Evolutionary conservation across 345 rosid species (phyloP).

Genomic region (Syzygium oleosum): DNA sequence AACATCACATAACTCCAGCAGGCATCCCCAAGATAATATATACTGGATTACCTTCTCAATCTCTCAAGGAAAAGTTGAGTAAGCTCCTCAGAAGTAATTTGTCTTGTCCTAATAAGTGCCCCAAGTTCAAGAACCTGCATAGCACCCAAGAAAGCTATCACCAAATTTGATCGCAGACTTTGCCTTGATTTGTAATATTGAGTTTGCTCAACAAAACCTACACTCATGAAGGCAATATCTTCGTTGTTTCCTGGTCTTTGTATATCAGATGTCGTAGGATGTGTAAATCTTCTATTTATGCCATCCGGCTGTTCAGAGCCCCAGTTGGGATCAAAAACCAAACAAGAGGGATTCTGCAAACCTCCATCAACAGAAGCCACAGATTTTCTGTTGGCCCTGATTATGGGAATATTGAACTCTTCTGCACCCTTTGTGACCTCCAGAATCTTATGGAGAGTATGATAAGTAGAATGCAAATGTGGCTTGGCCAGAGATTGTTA

Average conservation of each 20-base stretch:
- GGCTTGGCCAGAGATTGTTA: not conserved
- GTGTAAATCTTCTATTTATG: constrained; percentile 25
- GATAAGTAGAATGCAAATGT: not conserved
- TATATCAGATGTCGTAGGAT: constrained; percentile 26
- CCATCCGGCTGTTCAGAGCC: constrained; percentile 10
- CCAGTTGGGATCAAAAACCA: constrained; percentile 68
- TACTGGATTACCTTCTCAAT: constrained; percentile 44
- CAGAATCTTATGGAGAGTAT: constrained; percentile 16
- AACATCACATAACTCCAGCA: not conserved
- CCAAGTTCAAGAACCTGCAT: constrained; percentile 74
- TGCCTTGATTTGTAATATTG: not conserved
- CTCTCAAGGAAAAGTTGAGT: constrained; percentile 46
- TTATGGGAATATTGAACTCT: constrained; percentile 54
- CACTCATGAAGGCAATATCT: constrained; percentile 81
- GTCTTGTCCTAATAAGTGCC: constrained; percentile 58
- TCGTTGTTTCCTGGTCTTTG: constrained; percentile 42
- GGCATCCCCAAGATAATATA: not conserved
- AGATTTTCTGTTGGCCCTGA: constrained; percentile 46
- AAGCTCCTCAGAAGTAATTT: constrained; percentile 67
- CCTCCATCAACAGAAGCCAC: constrained; percentile 72
- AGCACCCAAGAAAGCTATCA: not conserved
- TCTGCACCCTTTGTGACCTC: constrained; percentile 53
- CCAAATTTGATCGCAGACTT: not conserved
- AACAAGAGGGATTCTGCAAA: constrained; percentile 52
- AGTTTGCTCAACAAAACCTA: constrained; percentile 11